A percentile compares a stretch with the other conserved stretches of the same genome.
Conservation (phyloP, 495 filamentous ascomycete species). For the Chaetomium tenue region DNA sequence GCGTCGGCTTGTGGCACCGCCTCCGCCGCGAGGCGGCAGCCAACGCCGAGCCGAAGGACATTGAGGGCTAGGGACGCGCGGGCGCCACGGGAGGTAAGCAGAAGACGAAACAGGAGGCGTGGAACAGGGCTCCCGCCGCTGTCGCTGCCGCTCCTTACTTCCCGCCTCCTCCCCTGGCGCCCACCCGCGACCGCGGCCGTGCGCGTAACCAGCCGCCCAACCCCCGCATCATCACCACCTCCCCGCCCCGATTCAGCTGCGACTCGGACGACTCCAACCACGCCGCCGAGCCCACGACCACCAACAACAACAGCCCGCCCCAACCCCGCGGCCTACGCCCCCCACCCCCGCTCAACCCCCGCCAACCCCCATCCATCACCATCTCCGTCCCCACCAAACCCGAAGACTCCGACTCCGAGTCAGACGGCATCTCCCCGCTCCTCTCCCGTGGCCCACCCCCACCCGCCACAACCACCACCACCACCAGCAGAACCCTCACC, state of each 20-base stretch:
- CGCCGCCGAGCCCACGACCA: background rate
- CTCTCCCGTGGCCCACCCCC: conserved; percentile 25
- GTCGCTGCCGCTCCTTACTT: conserved; percentile 24
- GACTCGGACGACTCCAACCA: conserved; percentile 21
- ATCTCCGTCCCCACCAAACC: background rate
- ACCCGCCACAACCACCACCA: background rate
- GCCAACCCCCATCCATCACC: background rate
- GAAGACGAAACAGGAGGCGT: conserved; percentile 20
- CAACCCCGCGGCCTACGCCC: conserved; percentile 21
- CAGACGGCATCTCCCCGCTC: conserved; percentile 29
- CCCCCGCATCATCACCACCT: background rate
- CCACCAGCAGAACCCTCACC: background rate
- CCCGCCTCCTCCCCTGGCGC: conserved; percentile 36
- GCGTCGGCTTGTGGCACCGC: conserved; percentile 41
- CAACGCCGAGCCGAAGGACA: conserved; percentile 34
- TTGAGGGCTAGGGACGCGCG: conserved; percentile 48
- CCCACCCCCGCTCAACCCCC: conserved; percentile 14
- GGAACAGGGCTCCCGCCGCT: conserved; percentile 22
- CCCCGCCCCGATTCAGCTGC: conserved; percentile 22
- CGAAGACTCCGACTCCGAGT: conserved; percentile 18
- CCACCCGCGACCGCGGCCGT: conserved; percentile 25
- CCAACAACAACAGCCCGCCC: conserved; percentile 16
- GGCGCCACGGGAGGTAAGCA: conserved; percentile 32
- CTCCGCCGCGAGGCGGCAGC: conserved; percentile 38
- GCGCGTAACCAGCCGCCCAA: background rate